A percentile compares a stretch with the other conserved stretches of the same genome.
These are phyloP conservation scores for Aspergillus ruber DNA, from an alignment of 2,329 filamentous ascomycete species.

Conservation along the genomic window DNA sequence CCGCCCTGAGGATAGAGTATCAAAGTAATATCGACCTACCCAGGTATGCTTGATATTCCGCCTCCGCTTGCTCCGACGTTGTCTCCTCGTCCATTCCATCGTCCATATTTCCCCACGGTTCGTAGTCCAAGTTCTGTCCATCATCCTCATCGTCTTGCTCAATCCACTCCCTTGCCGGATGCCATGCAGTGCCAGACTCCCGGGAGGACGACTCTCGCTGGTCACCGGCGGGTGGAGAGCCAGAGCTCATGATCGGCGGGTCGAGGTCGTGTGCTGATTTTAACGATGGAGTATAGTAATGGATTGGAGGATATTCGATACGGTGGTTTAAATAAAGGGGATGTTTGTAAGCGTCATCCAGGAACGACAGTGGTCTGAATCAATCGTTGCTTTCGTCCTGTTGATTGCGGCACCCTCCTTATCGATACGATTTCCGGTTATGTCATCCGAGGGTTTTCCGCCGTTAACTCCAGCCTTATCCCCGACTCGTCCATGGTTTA, in stretches of 20 bases:
- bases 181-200: constrained; percentile 25
- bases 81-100: constrained; percentile 30
- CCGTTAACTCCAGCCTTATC: constrained; percentile 15
- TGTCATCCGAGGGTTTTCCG: constrained; percentile 9
- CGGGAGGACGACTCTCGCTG: constrained; percentile 11
- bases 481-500: constrained; percentile 4
- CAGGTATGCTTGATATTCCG: background rate
- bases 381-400: background rate
- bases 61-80: background rate
- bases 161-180: constrained; percentile 32
- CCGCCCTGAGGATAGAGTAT: constrained; percentile 5
- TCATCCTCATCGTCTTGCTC: constrained; percentile 31
- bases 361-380: background rate
- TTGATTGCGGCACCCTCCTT: constrained; percentile 6
- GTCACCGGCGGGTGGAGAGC: constrained; percentile 19
- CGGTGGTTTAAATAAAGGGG: constrained; percentile 1
- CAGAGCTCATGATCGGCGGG: constrained; percentile 23
- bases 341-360: background rate
- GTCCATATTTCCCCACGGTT: constrained; percentile 34
- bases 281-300: constrained; percentile 5
- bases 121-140: constrained; percentile 49
- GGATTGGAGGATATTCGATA: constrained; percentile 2
- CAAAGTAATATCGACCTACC: constrained; percentile 2
- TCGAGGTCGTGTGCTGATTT: constrained; percentile 3
- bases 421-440: constrained; percentile 14